These are phyloP conservation scores for Epithele typhae DNA, from an alignment of 768 basidiomycete genomes.

Conservation along the genomic window DNA sequence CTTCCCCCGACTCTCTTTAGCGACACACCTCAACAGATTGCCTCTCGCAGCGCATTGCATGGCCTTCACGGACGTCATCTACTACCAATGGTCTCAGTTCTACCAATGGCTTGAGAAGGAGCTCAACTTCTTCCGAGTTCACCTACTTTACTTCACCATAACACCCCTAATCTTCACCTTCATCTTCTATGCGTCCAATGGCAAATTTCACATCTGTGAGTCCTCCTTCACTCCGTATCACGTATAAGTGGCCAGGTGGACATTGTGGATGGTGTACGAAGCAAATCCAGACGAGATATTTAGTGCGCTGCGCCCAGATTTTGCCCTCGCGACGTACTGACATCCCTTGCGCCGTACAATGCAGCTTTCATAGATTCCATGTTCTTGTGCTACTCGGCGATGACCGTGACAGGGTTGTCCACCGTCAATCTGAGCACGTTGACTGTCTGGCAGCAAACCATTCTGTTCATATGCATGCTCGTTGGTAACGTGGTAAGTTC, in stretches of 20 bases:
- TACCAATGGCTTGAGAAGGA: conserved; percentile 19
- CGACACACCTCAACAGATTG: too few relatives aligned
- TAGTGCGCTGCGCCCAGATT: neutral
- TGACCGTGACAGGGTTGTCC: conserved; percentile 39
- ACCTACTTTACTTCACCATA: conserved; percentile 46
- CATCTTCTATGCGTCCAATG: conserved; percentile 67
- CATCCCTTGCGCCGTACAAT: neutral
- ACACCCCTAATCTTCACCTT: conserved; percentile 56
- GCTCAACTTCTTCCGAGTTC: conserved; percentile 51
- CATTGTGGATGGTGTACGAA: too few relatives aligned
- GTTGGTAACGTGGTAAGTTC: conserved; percentile 27
- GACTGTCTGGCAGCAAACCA: conserved; percentile 45
- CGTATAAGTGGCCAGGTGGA: too few relatives aligned
- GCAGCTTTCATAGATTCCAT: conserved; percentile 51
- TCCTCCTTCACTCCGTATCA: too few relatives aligned
- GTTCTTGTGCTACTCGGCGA: conserved; percentile 58
- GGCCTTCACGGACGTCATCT: conserved; percentile 6
- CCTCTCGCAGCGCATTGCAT: neutral
- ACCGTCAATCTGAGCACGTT: conserved; percentile 48
- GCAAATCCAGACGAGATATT: too few relatives aligned
- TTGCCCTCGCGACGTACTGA: neutral
- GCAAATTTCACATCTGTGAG: conserved; percentile 33
- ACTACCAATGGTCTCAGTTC: conserved; percentile 3
- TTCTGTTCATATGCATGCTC: conserved; percentile 51
- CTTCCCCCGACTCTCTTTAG: neutral